Evolutionary conservation across 441 rosid genomes (phyloP).

Genomic region (Manihot esculenta): DNA sequence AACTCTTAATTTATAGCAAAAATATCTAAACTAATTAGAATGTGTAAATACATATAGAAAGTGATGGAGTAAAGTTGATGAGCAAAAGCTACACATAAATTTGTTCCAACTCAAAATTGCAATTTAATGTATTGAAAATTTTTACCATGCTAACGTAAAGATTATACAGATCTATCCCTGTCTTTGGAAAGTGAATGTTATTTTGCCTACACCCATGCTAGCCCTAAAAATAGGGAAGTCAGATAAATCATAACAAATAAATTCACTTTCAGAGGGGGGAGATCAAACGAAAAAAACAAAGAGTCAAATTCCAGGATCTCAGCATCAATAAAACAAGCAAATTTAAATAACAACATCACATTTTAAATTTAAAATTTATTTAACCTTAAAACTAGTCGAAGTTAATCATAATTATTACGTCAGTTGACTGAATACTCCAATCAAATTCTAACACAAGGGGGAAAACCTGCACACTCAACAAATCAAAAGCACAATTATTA

Average conservation of each 20-base stretch:
- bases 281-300: too few species aligned
- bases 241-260: neutral
- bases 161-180: neutral
- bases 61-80: too few species aligned
- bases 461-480: neutral
- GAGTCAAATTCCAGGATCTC: constrained; percentile 6
- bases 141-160: neutral
- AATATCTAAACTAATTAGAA: neutral
- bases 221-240: neutral
- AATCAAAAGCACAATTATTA: neutral
- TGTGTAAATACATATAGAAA: neutral
- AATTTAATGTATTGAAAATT: neutral
- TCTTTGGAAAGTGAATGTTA: neutral
- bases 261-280: neutral
- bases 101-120: neutral
- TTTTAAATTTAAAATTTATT: neutral
- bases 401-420: neutral
- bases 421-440: constrained; percentile 9
- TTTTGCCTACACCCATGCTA: neutral
- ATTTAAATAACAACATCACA: neutral
- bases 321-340: neutral
- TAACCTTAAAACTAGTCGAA: neutral
- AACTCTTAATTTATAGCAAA: neutral
- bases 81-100: neutral
- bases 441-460: constrained; percentile 8